Conservation (phyloP, 257 asterid genomes). For the Solanum habrochaites region DNA sequence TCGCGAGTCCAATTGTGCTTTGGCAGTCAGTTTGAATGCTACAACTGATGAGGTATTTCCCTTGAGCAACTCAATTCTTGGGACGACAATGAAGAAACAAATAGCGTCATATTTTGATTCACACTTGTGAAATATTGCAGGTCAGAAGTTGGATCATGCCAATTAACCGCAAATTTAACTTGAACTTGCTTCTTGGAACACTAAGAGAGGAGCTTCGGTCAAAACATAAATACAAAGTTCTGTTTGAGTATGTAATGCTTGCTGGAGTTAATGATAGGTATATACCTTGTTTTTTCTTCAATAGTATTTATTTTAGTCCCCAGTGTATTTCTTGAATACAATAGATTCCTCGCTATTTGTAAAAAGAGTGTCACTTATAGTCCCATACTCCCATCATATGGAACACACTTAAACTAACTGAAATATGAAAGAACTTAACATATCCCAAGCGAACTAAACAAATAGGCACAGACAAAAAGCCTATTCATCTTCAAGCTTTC, state of each 20-base stretch:
- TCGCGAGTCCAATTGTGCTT: conserved; percentile 71
- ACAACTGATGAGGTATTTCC: conserved; percentile 82
- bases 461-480: background rate
- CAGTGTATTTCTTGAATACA: background rate
- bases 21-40: conserved; percentile 97
- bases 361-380: background rate
- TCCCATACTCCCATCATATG: background rate
- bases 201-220: conserved; percentile 64
- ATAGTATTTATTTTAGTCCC: background rate
- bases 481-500: background rate
- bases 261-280: conserved; percentile 97
- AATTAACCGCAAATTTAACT: conserved; percentile 87
- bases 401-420: background rate
- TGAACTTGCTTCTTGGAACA: conserved; percentile 71
- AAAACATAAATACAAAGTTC: conserved; percentile 76
- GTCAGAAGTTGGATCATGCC: conserved; percentile 99
- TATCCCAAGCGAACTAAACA: background rate
- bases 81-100: background rate
- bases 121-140: conserved; percentile 22
- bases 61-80: background rate
- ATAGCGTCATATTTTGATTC: background rate
- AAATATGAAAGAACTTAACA: background rate
- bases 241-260: conserved; percentile 96
- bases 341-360: background rate
- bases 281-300: background rate